phyloP scores from a whole-genome alignment of 2,329 filamentous ascomycete genomes.

The Coniochaeta sp. region DNA sequence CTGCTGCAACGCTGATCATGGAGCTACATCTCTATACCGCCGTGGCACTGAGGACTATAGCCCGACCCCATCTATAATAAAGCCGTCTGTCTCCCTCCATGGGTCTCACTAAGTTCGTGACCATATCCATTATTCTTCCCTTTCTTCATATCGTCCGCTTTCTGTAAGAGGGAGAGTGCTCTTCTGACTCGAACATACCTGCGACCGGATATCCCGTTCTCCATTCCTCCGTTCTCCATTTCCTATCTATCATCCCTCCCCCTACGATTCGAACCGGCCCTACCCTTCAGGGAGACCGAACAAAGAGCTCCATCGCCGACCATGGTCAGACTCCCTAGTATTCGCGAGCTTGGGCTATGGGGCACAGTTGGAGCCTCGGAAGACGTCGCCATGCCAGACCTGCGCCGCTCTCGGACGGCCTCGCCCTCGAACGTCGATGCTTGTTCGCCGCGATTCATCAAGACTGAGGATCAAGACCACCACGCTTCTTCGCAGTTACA shows the following conservation, averaged over 20 bases:
- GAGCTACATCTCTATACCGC: neutral
- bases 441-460: neutral
- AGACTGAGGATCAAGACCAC: neutral
- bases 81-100: neutral
- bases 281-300: neutral
- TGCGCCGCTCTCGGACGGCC: neutral
- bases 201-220: neutral
- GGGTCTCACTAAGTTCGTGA: neutral
- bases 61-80: neutral
- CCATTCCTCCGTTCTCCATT: too few species aligned
- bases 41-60: neutral
- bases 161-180: neutral
- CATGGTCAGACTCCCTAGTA: neutral
- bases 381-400: neutral
- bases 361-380: neutral
- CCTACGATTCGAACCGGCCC: neutral
- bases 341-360: neutral
- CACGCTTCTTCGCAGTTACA: neutral
- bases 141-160: neutral
- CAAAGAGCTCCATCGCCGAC: neutral
- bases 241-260: neutral
- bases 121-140: neutral
- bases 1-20: neutral
- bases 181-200: neutral
- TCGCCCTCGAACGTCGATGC: neutral